Evolutionary conservation across 768 basidiomycete genomes (phyloP).

Genomic region (Termitomyces sp.): DNA sequence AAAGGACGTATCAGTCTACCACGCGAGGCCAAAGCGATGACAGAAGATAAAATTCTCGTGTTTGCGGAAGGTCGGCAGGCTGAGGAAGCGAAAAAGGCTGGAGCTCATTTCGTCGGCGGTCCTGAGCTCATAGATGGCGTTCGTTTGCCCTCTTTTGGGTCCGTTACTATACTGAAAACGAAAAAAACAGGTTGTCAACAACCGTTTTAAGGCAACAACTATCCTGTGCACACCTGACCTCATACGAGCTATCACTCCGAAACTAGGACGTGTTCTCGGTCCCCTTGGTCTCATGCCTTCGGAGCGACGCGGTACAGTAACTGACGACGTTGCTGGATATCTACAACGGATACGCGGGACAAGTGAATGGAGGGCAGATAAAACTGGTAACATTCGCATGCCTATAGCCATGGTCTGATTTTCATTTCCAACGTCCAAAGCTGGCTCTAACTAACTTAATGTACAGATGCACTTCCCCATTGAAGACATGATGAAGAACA

Average conservation of each 20-base stretch:
- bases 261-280: constrained; percentile 72
- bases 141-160: constrained; percentile 23
- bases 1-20: constrained; percentile 88
- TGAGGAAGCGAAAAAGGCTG: constrained; percentile 79
- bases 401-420: constrained; percentile 69
- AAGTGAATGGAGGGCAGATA: constrained; percentile 92
- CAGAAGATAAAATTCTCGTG: constrained; percentile 79
- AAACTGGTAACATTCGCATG: constrained; percentile 75
- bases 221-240: constrained; percentile 81
- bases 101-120: constrained; percentile 89
- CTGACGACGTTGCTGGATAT: constrained; percentile 80
- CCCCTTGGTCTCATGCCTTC: constrained; percentile 96
- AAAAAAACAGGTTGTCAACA: constrained; percentile 56
- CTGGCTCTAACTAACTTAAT: not conserved
- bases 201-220: constrained; percentile 73
- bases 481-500: constrained; percentile 74
- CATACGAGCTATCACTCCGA: constrained; percentile 72
- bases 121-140: constrained; percentile 85
- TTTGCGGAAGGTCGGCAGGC: constrained; percentile 85
- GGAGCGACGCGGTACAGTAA: constrained; percentile 89
- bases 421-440: not conserved
- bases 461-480: constrained; percentile 66
- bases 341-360: constrained; percentile 75
- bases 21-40: constrained; percentile 66
- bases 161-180: not conserved